A percentile compares a stretch with the other conserved stretches of the same genome.
Evolutionary conservation across 2,329 filamentous ascomycete genomes (phyloP).

Genomic region (Pseudogymnoascus sp.): DNA sequence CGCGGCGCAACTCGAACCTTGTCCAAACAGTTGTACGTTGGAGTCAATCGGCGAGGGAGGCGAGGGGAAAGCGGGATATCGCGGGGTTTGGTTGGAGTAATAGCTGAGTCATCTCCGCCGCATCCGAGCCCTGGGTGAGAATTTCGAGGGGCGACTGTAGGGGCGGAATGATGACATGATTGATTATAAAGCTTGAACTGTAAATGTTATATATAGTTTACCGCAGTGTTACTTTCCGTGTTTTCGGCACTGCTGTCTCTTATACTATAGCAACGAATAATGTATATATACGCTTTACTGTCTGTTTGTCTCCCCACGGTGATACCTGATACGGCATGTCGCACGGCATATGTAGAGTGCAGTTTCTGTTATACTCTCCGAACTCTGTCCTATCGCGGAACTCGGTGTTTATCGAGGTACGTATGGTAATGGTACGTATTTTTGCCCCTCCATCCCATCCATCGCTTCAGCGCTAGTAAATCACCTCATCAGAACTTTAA

Average conservation of each 20-base stretch:
- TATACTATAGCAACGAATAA: background rate
- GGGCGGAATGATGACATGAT: background rate
- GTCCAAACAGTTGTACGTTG: background rate
- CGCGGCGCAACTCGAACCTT: background rate
- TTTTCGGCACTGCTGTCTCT: no score
- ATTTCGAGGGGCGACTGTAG: background rate
- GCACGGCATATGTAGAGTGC: background rate
- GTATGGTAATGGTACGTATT: background rate
- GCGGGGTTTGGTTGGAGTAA: background rate
- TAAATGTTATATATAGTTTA: no score
- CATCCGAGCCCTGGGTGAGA: background rate
- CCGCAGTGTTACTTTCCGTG: background rate
- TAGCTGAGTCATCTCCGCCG: background rate
- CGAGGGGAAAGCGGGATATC: background rate
- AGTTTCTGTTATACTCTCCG: no score
- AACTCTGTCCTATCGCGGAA: background rate
- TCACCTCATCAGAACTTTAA: constrained; percentile 1
- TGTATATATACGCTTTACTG: no score
- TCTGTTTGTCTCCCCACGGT: background rate
- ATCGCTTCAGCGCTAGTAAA: background rate
- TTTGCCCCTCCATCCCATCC: background rate
- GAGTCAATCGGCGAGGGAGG: background rate
- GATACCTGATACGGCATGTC: background rate
- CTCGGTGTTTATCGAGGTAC: constrained; percentile 2
- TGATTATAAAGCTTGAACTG: no score